Base-by-base conservation (phyloP, 495 filamentous ascomycete genomes). In the Durotheca rogersii region DNA sequence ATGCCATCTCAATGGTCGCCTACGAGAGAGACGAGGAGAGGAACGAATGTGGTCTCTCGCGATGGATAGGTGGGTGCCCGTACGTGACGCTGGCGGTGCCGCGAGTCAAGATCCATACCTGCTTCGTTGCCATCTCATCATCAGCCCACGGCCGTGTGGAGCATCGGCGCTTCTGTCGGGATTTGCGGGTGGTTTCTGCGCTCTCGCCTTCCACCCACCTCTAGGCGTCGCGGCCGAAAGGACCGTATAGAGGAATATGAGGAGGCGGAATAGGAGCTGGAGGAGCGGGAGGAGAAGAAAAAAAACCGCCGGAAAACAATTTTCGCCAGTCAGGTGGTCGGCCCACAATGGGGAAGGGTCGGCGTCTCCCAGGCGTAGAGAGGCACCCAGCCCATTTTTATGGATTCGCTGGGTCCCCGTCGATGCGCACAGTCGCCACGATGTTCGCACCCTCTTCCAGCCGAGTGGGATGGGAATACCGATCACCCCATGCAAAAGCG, bases 81-180 rank as follows among this genome's bases (percentile, higher is more conserved):
- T 52, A 58, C 43, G 55, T 58, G 53, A 53, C 41, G 12, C 44
- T 39, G 37, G 38, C 30, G 21, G 44, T 23, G 41, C 44, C 29
- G 35, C 49, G 44, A 58, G 55, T 58, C 29, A 52, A 44, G 38
- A 43, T 44, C 33, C 23, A 27, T 32, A 30, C 27, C 34, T 46
- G 37, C 33, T 38, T 30, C 32, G 42, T 39, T 40, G 38, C 21
- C 43, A 58, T 48, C 44, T 51, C 15, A 48, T 51, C 15, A 48
- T 43, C 55, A 49, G 44, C 49, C 30, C 44, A 53, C 40, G 16
- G 27, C 40, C 34, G 33, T 43, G 55, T 58, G 49, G 55, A 53
- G 52, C 49, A 49, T 47, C 44, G 40, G 21, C 55, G 45, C 42
- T 53, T 44, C 49, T 45, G 49, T 50, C 55, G 55, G 55, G 49